Conservation (phyloP, 768 basidiomycete genomes). For the Boletus sensibilis region DNA sequence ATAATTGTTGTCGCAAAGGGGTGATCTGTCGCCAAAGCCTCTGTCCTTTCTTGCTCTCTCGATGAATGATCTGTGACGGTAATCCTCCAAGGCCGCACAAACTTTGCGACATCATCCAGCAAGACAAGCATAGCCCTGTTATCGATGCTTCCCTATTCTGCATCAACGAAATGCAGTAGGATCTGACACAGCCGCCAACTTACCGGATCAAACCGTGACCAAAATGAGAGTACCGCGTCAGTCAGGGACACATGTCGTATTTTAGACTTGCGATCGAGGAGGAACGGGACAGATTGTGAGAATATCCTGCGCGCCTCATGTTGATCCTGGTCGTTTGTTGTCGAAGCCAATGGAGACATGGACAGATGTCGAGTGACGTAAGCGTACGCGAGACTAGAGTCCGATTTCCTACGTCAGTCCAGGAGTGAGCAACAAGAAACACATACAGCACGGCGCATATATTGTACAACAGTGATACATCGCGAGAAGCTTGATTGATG, state of each 20-base stretch:
- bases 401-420: not conserved
- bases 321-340: slow-evolving; percentile 42
- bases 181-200: slow-evolving; percentile 2
- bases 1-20: slow-evolving; percentile 16
- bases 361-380: slow-evolving; percentile 64
- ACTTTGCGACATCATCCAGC: slow-evolving; percentile 50
- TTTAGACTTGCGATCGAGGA: slow-evolving; percentile 58
- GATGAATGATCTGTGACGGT: not conserved
- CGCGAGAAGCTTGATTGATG: slow-evolving; percentile 37
- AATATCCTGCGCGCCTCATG: slow-evolving; percentile 49
- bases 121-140: slow-evolving; percentile 51
- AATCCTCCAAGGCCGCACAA: slow-evolving; percentile 50
- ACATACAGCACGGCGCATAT: slow-evolving; percentile 66
- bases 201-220: slow-evolving; percentile 57
- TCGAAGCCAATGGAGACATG: slow-evolving; percentile 52
- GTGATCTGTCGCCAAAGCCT: slow-evolving; percentile 10
- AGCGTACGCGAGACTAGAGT: slow-evolving; percentile 61
- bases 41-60: not conserved
- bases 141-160: slow-evolving; percentile 32
- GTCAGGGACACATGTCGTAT: slow-evolving; percentile 50
- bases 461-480: slow-evolving; percentile 62
- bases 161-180: slow-evolving; percentile 7
- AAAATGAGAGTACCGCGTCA: slow-evolving; percentile 57
- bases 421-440: not conserved
- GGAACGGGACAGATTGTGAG: slow-evolving; percentile 59